A percentile compares a stretch with the other conserved stretches of the same genome.
Evolutionary conservation across 768 basidiomycete genomes (phyloP).

Genomic region (Boletus rubroflammeus): DNA sequence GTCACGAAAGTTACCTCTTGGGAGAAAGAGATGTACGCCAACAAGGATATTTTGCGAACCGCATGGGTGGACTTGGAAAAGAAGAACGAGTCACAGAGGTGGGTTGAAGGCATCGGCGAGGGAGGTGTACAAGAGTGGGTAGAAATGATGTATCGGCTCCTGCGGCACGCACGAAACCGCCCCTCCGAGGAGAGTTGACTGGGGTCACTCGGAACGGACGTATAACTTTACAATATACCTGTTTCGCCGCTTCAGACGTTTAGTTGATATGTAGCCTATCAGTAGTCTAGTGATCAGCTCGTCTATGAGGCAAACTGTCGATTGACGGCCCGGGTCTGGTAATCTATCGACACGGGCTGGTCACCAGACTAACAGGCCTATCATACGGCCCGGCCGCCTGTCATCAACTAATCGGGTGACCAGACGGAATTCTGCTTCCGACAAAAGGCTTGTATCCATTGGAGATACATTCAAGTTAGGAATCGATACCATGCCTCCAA

Average conservation of each 20-base stretch:
- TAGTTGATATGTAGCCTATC: neutral
- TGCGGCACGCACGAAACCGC: conserved; percentile 15
- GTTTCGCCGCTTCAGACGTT: neutral
- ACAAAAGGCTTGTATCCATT: neutral
- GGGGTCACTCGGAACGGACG: neutral
- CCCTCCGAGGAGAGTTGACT: neutral
- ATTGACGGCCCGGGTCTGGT: no score
- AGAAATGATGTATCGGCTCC: conserved; percentile 38
- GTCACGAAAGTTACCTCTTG: conserved; percentile 45
- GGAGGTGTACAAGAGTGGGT: conserved; percentile 61
- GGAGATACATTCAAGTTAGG: neutral
- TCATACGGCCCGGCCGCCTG: neutral
- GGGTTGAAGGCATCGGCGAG: conserved; percentile 62
- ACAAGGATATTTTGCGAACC: conserved; percentile 44
- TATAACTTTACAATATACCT: neutral
- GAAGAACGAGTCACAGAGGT: conserved; percentile 52
- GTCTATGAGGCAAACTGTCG: no score
- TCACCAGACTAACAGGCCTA: no score
- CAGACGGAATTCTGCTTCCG: neutral
- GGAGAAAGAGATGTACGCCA: conserved; percentile 54
- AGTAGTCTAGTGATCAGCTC: no score
- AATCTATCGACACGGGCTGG: no score
- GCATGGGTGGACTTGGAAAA: conserved; percentile 59
- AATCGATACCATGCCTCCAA: conserved; percentile 21
- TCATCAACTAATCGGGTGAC: neutral